Base-by-base conservation (phyloP, 2,329 filamentous ascomycete species). In the Stemphylium beticola region DNA sequence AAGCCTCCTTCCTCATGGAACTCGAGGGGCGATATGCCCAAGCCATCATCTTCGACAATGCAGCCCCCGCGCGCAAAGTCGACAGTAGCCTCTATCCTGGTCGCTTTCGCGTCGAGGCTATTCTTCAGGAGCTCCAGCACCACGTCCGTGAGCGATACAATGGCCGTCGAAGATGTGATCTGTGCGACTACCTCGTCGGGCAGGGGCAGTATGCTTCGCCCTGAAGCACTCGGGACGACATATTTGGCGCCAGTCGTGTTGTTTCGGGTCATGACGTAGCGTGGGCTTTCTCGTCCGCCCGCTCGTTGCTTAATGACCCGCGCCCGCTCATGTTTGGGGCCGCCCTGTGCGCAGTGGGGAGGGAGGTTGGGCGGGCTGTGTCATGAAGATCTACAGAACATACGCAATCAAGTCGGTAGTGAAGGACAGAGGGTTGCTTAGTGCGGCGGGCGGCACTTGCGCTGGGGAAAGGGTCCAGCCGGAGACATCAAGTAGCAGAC, bases 111-210 rank as follows among this genome's bases (percentile, higher is more conserved):
- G 78, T 99, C 95, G 11, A 99, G 81, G 0, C 92, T 86, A 73
- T 99, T 99, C 72, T 89, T 86, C 22, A 96, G 65, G 9, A 98
- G 82, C 40, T 89, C 90, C 50, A 86, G 79, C 12, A 91, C 79
- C 4, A 90, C 92, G 22, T 79, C 83, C 64, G 88, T 88, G 29
- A 98, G 79, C 39, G 87, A 89, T 1, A 87, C 89, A 64, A 98
- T 88, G 50, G 84, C 81, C n/a, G 86, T 86, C 0, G 93, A 96
- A 0, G 93, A 96, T 71, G 88, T 90, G 77, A 99, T 88, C 72
- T 92, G 91, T 42, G 88, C 85, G 65, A 87, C 82, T 52, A 90
- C 91, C 62, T 90, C 82, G 33, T 83, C 77, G 11, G 92, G 89
- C 55, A 96, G 82, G 45, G 82, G 85, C 61, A 82, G 81, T 68